Conservation (phyloP, 2,329 filamentous ascomycete species). For the Colletotrichum sp. region DNA sequence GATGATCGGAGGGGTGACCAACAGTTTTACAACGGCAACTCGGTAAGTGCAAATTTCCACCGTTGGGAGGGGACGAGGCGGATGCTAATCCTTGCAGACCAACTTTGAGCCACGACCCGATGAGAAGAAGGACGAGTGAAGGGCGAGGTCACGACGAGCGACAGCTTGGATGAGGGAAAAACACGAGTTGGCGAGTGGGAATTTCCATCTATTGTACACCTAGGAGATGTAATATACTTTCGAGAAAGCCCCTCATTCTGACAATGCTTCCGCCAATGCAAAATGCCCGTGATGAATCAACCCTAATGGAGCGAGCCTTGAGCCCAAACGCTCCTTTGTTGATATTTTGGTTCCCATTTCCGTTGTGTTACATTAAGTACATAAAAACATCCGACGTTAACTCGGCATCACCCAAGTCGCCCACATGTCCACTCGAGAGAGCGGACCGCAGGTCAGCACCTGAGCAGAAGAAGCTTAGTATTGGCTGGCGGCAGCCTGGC, state of each 20-base stretch:
- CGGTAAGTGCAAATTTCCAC: constrained; percentile 56
- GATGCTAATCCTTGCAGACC: constrained; percentile 50
- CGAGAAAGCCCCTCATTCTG: not conserved
- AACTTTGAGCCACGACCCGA: constrained; percentile 73
- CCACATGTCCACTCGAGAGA: no score
- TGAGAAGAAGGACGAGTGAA: constrained; percentile 44
- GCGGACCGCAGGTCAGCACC: not conserved
- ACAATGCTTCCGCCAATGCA: constrained; percentile 2
- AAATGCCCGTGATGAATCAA: not conserved
- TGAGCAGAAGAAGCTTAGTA: constrained; percentile 56
- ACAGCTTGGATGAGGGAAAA: not conserved
- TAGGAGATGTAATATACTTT: constrained; percentile 16
- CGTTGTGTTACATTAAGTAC: constrained; percentile 11
- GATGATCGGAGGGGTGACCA: constrained; percentile 61
- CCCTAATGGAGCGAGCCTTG: not conserved
- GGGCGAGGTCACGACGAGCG: not conserved
- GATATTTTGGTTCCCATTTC: not conserved
- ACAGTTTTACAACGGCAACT: constrained; percentile 92
- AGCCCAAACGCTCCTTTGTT: not conserved
- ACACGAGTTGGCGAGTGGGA: not conserved
- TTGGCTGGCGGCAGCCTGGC: constrained; percentile 76
- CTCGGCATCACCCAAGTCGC: not conserved
- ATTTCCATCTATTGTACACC: constrained; percentile 22
- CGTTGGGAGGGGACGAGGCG: not conserved
- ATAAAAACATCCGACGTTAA: not conserved